Evolutionary conservation across 2,329 filamentous ascomycete genomes (phyloP), one percentile per base, ranked within the genome.

Genomic region (Colletotrichum endophyticum): DNA sequence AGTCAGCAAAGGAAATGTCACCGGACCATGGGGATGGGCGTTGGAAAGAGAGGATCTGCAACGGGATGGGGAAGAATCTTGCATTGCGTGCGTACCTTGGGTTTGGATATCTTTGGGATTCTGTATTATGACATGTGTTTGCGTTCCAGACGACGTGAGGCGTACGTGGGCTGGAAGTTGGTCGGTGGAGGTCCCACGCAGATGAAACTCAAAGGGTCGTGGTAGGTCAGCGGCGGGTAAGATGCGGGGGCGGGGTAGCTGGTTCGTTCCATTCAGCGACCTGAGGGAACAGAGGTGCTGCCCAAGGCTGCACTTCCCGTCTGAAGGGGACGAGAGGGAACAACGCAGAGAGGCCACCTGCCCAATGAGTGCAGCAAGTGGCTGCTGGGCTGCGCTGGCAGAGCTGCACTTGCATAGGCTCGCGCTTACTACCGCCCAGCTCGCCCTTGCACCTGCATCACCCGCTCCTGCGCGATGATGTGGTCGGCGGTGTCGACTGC

Each of bases 201-300:
- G 71, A 76, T 76, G 74, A 76, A 76, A 76, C 74, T 68, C 70
- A 32, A 76, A 76, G 63, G 73, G 73, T 73, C 70, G 62, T 73
- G 70, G 25, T 62, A 34, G 25, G 59, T 16, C 25, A 53, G 28
- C 19, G 34, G 36, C 27, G 19, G 68, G 28, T 34, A 70, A 27
- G 36, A 70, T 70, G 68, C 68, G 68, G 68, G 68, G 68, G 68
- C 68, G 68, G 68, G 68, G 68, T 61, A 62, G 32, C 28, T 62
- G 12, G 19, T n/a, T 27, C 32, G 32, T 39, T 39, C 34, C 44
- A 25, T 67, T 34, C 64, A 67, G 32, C 30, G 49, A 69, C 49
- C 39, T 39, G 39, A 53, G n/a, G 11, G n/a, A 53, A 53, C 44
- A 22, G 66, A 61, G 36, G 34, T 70, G 68, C 68, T 62, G 68